Conservation (phyloP, 2,329 filamentous ascomycete species). For the Epichloe glyceriae region DNA sequence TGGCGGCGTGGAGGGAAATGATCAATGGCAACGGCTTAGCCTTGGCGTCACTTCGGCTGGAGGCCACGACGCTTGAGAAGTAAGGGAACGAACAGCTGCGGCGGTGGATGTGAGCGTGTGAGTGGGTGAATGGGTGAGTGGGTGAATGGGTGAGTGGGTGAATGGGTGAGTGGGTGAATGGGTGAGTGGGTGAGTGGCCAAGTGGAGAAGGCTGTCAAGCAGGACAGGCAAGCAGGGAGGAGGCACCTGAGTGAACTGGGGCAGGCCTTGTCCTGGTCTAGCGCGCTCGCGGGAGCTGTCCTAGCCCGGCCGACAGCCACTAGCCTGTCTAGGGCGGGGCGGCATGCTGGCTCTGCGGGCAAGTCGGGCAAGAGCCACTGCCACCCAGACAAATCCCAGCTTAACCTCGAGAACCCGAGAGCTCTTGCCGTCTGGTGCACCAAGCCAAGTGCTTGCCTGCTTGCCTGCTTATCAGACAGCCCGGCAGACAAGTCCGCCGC, state of each 20-base stretch:
- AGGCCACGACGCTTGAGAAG: background rate
- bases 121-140: background rate
- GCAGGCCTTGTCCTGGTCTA: slow-evolving; percentile 1
- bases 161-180: background rate
- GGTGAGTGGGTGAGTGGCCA: background rate
- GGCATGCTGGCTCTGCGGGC: background rate
- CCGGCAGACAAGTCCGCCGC: too few species aligned
- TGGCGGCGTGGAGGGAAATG: too few species aligned
- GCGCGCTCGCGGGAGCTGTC: slow-evolving; percentile 3
- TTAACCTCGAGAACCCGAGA: too few species aligned
- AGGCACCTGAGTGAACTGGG: background rate
- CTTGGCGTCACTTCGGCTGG: background rate
- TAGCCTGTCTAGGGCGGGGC: slow-evolving; percentile 3
- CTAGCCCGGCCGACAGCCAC: slow-evolving; percentile 4
- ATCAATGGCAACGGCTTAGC: too few species aligned
- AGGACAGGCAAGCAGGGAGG: background rate
- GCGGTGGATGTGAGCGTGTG: background rate
- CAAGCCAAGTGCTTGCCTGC: too few species aligned
- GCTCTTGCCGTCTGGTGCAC: too few species aligned
- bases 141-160: background rate
- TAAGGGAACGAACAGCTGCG: background rate
- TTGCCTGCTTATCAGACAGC: too few species aligned
- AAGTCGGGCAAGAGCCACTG: background rate
- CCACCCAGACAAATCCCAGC: too few species aligned
- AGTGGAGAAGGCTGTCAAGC: background rate